Evolutionary conservation across 2,329 filamentous ascomycete genomes (phyloP).

Genomic region (Lasiodiplodia theobromae): DNA sequence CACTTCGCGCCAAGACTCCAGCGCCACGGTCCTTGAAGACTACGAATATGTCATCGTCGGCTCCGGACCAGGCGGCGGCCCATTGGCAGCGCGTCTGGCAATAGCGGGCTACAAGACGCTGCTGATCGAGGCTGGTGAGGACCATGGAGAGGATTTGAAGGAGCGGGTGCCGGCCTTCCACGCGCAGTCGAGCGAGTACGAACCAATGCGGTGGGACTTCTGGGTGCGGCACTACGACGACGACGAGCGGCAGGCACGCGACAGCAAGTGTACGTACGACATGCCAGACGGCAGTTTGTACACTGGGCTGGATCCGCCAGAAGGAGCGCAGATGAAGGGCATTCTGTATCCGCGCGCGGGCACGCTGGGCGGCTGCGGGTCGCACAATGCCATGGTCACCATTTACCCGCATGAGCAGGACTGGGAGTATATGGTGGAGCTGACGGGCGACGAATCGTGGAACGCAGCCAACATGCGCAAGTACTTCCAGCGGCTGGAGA

Average conservation of each 20-base stretch:
- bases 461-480: constrained; percentile 63
- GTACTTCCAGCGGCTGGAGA: constrained; percentile 63
- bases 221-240: constrained; percentile 68
- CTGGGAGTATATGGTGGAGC: constrained; percentile 63
- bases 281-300: constrained; percentile 60
- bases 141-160: constrained; percentile 59
- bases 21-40: not conserved
- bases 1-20: not conserved
- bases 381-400: constrained; percentile 68
- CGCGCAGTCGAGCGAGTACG: constrained; percentile 63
- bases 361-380: constrained; percentile 65
- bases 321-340: constrained; percentile 60
- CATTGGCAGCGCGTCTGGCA: constrained; percentile 65
- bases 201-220: constrained; percentile 67
- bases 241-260: constrained; percentile 59
- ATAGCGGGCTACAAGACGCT: constrained; percentile 65
- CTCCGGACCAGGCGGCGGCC: constrained; percentile 66
- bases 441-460: constrained; percentile 70
- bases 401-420: constrained; percentile 66
- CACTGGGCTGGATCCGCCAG: constrained; percentile 61
- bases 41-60: constrained; percentile 71
- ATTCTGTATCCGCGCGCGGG: constrained; percentile 65
- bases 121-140: constrained; percentile 68
- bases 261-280: constrained; percentile 66
- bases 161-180: constrained; percentile 64